Evolutionary conservation across 129 eudicot genomes (phyloP).

Genomic region (Artemisia argyi): DNA sequence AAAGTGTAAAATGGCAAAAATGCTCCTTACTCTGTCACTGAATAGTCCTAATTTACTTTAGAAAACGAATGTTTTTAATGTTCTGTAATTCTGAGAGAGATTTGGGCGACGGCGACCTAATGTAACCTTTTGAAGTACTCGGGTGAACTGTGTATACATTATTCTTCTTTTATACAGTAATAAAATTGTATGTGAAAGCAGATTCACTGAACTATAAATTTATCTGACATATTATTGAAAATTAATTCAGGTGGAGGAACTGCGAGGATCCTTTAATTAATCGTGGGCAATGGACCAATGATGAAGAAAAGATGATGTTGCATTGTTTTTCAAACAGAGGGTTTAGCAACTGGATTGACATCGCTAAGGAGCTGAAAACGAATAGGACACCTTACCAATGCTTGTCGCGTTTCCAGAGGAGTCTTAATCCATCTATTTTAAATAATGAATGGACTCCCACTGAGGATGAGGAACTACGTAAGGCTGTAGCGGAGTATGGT

Average conservation of each 20-base stretch:
- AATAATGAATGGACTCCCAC: constrained; percentile 72
- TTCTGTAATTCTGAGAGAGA: too few species aligned
- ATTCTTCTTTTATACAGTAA: too few species aligned
- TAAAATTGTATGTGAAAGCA: too few species aligned
- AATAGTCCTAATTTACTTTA: too few species aligned
- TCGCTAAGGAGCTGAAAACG: constrained; percentile 52
- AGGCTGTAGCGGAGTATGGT: constrained; percentile 74
- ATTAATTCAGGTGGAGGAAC: constrained; percentile 71
- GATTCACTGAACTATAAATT: background rate
- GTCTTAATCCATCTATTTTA: constrained; percentile 82
- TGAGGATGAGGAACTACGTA: constrained; percentile 65
- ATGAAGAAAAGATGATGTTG: constrained; percentile 64
- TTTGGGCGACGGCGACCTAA: too few species aligned
- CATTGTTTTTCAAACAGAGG: constrained; percentile 53
- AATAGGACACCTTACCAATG: constrained; percentile 84
- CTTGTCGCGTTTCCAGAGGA: constrained; percentile 81
- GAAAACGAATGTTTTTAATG: too few species aligned
- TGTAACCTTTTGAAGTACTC: too few species aligned
- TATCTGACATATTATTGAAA: background rate
- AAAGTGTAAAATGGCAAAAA: too few species aligned
- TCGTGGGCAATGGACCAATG: constrained; percentile 47
- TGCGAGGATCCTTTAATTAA: constrained; percentile 68
- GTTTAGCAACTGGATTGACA: constrained; percentile 65
- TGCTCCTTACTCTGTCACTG: too few species aligned
- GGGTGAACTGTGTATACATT: too few species aligned